Evolutionary conservation across 495 filamentous ascomycete species (phyloP).

Genomic region (Penicillium salamii): DNA sequence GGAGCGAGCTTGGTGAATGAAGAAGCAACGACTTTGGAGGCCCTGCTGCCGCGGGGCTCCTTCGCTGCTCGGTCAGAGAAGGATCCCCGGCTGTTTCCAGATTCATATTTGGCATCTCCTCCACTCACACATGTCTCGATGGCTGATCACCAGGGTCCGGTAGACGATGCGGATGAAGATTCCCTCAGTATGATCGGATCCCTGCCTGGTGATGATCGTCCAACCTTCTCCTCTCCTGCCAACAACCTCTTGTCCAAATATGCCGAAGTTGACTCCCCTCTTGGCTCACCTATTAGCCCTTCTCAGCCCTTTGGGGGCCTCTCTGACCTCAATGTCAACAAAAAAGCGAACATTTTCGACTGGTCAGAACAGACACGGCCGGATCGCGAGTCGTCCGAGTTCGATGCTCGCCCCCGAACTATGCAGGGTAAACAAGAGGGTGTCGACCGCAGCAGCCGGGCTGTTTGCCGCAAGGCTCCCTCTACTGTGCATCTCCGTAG

Average conservation of each 20-base stretch:
- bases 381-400: conserved; percentile 48
- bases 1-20: conserved; percentile 52
- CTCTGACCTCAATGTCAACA: conserved; percentile 12
- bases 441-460: conserved; percentile 68
- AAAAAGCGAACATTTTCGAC: conserved; percentile 66
- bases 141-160: conserved; percentile 16
- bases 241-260: conserved; percentile 2
- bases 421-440: conserved; percentile 83
- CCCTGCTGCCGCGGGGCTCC: conserved; percentile 43
- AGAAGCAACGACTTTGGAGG: conserved; percentile 57
- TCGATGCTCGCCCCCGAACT: conserved; percentile 73
- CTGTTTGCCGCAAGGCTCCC: conserved; percentile 70
- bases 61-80: conserved; percentile 32
- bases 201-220: conserved; percentile 27
- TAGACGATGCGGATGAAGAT: conserved; percentile 30
- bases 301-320: conserved; percentile 8
- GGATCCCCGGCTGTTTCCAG: conserved; percentile 23
- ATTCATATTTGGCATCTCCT: conserved; percentile 52
- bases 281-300: neutral
- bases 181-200: conserved; percentile 31
- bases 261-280: neutral
- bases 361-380: conserved; percentile 72
- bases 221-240: conserved; percentile 1
- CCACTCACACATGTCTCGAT: conserved; percentile 30
- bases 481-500: conserved; percentile 81